Percentiles rank a stretch among this genome's conserved stretches.
Conservation (phyloP, 176 grass and related monocot genomes). For the Saccharum spontaneum region DNA sequence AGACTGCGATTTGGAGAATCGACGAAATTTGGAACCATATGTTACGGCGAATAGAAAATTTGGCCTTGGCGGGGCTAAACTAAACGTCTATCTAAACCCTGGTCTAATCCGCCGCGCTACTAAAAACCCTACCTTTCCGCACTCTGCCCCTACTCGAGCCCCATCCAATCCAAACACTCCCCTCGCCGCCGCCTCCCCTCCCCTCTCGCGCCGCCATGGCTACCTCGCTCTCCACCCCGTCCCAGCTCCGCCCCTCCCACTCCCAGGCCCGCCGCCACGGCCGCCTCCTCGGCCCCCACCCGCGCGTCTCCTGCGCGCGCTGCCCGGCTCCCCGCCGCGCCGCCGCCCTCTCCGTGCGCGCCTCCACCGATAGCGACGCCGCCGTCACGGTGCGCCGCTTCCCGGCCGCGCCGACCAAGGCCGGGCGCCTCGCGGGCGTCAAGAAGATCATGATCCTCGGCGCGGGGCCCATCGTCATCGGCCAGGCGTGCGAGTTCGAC, state of each 20-base stretch:
- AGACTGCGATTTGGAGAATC: neutral
- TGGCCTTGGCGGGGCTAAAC: slow-evolving; percentile 11
- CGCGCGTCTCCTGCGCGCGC: slow-evolving; percentile 14
- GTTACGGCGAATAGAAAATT: neutral
- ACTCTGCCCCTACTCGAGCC: neutral
- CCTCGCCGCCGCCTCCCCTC: slow-evolving; percentile 8
- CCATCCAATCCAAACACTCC: neutral
- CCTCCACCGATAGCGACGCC: slow-evolving; percentile 8
- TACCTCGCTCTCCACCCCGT: slow-evolving; percentile 48
- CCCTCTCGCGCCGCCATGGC: slow-evolving; percentile 26
- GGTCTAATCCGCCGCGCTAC: neutral
- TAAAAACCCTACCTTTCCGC: slow-evolving; percentile 44
- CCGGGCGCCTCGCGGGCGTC: slow-evolving; percentile 60
- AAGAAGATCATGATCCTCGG: slow-evolving; percentile 96
- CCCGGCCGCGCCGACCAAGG: slow-evolving; percentile 23
- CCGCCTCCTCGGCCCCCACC: neutral
- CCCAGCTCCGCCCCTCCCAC: slow-evolving; percentile 31
- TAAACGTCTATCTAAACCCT: slow-evolving; percentile 12
- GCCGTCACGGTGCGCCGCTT: slow-evolving; percentile 41
- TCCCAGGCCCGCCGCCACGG: neutral
- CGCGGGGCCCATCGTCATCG: slow-evolving; percentile 93
- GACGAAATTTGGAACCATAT: neutral
- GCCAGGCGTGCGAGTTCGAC: slow-evolving; percentile 99
- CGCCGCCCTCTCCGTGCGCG: slow-evolving; percentile 5
- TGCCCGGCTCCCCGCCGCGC: slow-evolving; percentile 8